A percentile compares a stretch with the other conserved stretches of the same genome.
These are phyloP conservation scores for Aspergillus leporis DNA, from an alignment of 495 filamentous ascomycete species.

Conservation along the genomic window DNA sequence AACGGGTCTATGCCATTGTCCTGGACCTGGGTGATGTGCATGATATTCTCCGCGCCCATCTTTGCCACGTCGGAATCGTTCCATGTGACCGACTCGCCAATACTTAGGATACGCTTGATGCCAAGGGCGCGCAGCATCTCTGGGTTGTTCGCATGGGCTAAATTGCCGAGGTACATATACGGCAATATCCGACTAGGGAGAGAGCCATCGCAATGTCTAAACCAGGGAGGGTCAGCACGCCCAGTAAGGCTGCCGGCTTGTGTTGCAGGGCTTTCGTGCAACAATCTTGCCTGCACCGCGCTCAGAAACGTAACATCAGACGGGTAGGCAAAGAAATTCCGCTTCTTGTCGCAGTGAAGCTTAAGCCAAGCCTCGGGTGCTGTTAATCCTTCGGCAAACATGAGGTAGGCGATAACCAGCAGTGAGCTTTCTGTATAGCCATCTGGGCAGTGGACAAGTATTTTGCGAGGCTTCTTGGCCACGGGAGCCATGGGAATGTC, in stretches of 20 bases:
- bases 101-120: conserved; percentile 84
- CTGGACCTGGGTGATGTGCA: conserved; percentile 81
- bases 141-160: conserved; percentile 90
- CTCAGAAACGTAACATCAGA: conserved; percentile 81
- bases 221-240: conserved; percentile 71
- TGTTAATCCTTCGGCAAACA: conserved; percentile 80
- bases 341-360: conserved; percentile 74
- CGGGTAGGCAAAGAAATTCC: conserved; percentile 96
- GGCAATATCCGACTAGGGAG: conserved; percentile 83
- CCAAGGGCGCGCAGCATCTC: conserved; percentile 76
- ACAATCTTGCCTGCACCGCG: conserved; percentile 70
- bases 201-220: conserved; percentile 82
- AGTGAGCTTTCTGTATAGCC: conserved; percentile 95
- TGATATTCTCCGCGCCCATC: conserved; percentile 73
- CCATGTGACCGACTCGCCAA: conserved; percentile 91
- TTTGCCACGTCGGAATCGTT: conserved; percentile 59
- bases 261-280: conserved; percentile 52
- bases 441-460: conserved; percentile 91
- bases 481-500: conserved; percentile 52
- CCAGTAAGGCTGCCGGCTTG: conserved; percentile 27
- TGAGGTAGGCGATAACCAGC: conserved; percentile 84
- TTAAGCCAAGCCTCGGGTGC: conserved; percentile 83
- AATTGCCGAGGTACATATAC: conserved; percentile 96
- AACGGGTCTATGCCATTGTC: conserved; percentile 96
- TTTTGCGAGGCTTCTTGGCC: conserved; percentile 52